Evolutionary conservation across 257 asterid species (phyloP), one percentile per base, ranked within the genome.

Genomic region (Striga asiatica): DNA sequence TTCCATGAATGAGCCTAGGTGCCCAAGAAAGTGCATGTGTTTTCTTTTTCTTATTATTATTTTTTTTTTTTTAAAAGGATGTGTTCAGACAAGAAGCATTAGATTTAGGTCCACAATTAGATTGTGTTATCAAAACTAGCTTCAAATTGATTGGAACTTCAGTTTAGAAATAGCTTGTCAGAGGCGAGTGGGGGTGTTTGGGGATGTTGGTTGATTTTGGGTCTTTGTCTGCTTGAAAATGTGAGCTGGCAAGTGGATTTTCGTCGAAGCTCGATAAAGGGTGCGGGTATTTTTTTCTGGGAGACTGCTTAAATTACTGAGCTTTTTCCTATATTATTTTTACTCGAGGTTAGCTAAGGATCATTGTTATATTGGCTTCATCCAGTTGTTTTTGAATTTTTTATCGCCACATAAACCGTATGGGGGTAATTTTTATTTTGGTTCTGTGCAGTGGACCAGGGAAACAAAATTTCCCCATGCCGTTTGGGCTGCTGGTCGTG

Each of bases 401-500:
- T 35, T 24, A 10, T 41, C 17, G 28, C 9, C 14, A 5, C 21
- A 18, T 21, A 31, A 28, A 25, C 20, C 20, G 1, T 43, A 31
- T 57, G 64, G 21, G 24, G 43, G 58, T 66, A 56, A 56, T 54
- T 37, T 16, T 53, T 54, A 8, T 14, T 51, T 57, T 73, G 12
- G 20, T 58, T 49, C 31, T 58, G 13, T 55, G 60, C 58, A 91
- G 98, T 91, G 95, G 98, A 81, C 82, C 50, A 72, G 81, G 81
- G 96, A 91, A 72, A 71, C 93, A 51, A 87, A 84, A 73, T 73
- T 62, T 48, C 95, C 98, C 24, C 98, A 91, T 71, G 95, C 98
- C 54, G 87, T 91, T 65, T 91, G 98, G 98, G 96, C 98, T 69
- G 87, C 95, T 64, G 98, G 98, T 65, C 96, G 98, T 60, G 82